phyloP scores from a whole-genome alignment of 1,284 basidiomycete species.

The Ceratobasidium sp. region DNA sequence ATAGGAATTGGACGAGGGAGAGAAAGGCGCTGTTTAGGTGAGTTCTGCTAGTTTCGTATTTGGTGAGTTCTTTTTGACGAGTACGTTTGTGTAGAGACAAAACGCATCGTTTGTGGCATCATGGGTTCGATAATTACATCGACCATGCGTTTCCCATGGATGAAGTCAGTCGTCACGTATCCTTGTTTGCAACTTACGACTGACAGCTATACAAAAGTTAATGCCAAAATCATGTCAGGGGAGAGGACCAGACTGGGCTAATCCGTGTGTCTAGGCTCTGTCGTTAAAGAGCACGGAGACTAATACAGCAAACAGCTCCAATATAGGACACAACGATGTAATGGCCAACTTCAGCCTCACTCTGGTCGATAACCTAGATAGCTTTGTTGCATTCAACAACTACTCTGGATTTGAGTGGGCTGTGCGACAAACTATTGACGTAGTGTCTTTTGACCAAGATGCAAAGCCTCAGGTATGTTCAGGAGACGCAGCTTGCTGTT shows the following conservation, averaged over 20 bases:
- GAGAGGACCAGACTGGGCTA: slow-evolving; percentile 80
- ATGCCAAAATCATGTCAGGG: slow-evolving; percentile 87
- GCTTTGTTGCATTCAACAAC: slow-evolving; percentile 81
- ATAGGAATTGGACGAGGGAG: slow-evolving; percentile 43
- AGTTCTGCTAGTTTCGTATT: not conserved
- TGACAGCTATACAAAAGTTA: slow-evolving; percentile 65
- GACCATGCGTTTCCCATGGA: slow-evolving; percentile 81
- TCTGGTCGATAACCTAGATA: slow-evolving; percentile 83
- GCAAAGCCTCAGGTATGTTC: slow-evolving; percentile 76
- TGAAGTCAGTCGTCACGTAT: slow-evolving; percentile 62
- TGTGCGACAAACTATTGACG: slow-evolving; percentile 76
- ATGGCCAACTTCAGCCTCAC: slow-evolving; percentile 87
- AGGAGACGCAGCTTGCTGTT: not conserved
- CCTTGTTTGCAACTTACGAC: slow-evolving; percentile 26
- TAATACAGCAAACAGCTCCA: slow-evolving; percentile 50
- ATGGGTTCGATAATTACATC: slow-evolving; percentile 86
- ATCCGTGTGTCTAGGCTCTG: slow-evolving; percentile 66
- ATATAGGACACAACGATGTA: slow-evolving; percentile 83
- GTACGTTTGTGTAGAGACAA: slow-evolving; percentile 62
- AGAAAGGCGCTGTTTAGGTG: slow-evolving; percentile 45
- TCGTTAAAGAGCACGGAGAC: slow-evolving; percentile 2
- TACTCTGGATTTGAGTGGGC: slow-evolving; percentile 76
- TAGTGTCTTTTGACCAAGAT: slow-evolving; percentile 87
- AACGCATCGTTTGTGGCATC: slow-evolving; percentile 80
- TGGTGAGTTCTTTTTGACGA: not conserved